Base-by-base conservation (phyloP, 2,329 filamentous ascomycete genomes). In the Beauveria pseudobassiana region DNA sequence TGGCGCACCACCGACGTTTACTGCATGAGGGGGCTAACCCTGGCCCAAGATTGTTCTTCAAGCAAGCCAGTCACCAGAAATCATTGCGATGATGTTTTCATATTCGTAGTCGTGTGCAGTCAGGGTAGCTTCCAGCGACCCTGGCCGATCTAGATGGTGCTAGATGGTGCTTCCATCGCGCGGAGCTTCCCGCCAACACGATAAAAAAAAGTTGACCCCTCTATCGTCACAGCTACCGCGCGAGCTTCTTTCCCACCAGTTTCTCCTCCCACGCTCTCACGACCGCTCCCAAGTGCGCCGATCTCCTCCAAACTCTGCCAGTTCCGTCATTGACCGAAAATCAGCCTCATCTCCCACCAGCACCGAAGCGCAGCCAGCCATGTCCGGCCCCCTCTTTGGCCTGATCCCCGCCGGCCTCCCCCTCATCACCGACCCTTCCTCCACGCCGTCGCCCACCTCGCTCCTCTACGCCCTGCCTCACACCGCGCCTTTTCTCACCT, bases 401-500 rank as follows among this genome's bases (percentile, higher is more conserved):
- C 77, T 87, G 66, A 77, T 88, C 62, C 84, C 85, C 14, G 80
- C 85, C 26, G 84, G 84, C 62, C 82, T 82, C 63, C 80, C 83
- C 1, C 76, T 86, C 57, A 77, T 87, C 62, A 83, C 80, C 2
- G 70, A 74, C 1, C 84, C 85, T 1, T 76, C 80, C 34, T 79
- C 80, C n/a, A 72, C 77, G 2, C 84, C 80, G 0, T 78, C 81
- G 0, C 76, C 77, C 55, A 82, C 80, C 2, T 82, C 80, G n/a
- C 80, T 85, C 67, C 76, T 86, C 62, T 87, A 82, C 74, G 74
- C 76, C 55, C 75, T 84, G 2, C 73, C 14, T 67, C 75, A n/a
- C 64, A 67, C 61, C 78, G 78, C 49, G 68, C 85, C 57, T 91
- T 95, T 73, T 86, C 88, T 18, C 92, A 98, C 73, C 83, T 98